Conservation (phyloP, 306 rosid genomes). For the Psophocarpus tetragonolobus region DNA sequence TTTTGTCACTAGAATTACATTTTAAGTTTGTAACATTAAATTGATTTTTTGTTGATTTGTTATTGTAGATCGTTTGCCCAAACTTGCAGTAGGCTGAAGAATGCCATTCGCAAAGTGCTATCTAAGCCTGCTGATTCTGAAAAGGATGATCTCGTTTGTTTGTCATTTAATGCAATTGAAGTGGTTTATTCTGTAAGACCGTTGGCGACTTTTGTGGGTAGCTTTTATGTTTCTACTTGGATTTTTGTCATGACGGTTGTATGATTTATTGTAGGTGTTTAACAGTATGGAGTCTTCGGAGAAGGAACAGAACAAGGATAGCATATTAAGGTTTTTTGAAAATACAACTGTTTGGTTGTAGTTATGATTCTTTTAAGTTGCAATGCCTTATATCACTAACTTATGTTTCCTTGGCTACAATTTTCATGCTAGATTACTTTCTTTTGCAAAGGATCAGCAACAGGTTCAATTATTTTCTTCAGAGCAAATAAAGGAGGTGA, state of each 20-base stretch:
- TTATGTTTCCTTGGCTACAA: constrained; percentile 30
- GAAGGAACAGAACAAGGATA: constrained; percentile 54
- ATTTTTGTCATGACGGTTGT: neutral
- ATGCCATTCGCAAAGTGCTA: constrained; percentile 44
- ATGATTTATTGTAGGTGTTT: constrained; percentile 59
- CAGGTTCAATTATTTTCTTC: constrained; percentile 50
- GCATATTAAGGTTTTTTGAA: constrained; percentile 55
- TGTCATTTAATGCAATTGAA: constrained; percentile 51
- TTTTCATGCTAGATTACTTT: constrained; percentile 64
- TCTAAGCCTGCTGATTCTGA: constrained; percentile 37
- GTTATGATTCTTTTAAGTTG: neutral
- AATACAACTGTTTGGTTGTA: neutral
- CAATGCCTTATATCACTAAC: constrained; percentile 28
- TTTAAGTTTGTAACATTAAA: neutral
- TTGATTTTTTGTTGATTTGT: constrained; percentile 32
- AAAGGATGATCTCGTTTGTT: constrained; percentile 53
- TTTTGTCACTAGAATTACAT: constrained; percentile 9
- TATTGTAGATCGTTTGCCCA: constrained; percentile 74
- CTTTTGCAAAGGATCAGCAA: constrained; percentile 46
- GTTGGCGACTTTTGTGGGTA: neutral
- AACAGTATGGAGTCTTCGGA: constrained; percentile 50
- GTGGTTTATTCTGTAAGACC: constrained; percentile 68
- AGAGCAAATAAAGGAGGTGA: constrained; percentile 73
- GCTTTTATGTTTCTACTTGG: neutral
- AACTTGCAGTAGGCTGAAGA: constrained; percentile 54